A percentile compares a stretch with the other conserved stretches of the same genome.
Evolutionary conservation across 768 basidiomycete species (phyloP).

Genomic region (Exidia glandulosa): DNA sequence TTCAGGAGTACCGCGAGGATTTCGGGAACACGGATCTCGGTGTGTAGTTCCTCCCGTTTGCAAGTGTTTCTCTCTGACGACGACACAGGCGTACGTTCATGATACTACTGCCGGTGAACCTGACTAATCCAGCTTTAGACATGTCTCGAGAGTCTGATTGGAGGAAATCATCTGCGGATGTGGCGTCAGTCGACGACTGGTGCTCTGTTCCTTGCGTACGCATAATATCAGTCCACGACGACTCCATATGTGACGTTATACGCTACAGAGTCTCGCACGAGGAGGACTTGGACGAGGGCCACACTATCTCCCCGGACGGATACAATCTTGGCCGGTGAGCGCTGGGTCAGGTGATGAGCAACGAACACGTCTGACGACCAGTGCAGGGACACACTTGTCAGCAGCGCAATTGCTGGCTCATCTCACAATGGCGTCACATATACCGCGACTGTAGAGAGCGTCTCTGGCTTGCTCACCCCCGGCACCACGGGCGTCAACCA

Average conservation of each 20-base stretch:
- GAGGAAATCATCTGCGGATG: conserved; percentile 40
- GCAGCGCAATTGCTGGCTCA: conserved; percentile 23
- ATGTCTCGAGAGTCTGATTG: conserved; percentile 33
- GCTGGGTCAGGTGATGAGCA: neutral
- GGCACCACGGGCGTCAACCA: conserved; percentile 45
- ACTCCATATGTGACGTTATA: neutral
- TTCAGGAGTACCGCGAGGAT: conserved; percentile 34
- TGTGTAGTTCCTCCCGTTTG: neutral
- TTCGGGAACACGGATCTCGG: conserved; percentile 25
- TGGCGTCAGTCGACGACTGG: conserved; percentile 8
- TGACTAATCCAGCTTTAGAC: conserved; percentile 11
- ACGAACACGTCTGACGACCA: neutral
- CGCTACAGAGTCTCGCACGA: conserved; percentile 35
- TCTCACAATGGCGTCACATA: conserved; percentile 38
- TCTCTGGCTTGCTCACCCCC: conserved; percentile 43
- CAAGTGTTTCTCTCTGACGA: neutral
- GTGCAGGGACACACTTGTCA: conserved; percentile 28
- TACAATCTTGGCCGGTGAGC: conserved; percentile 37
- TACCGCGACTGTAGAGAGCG: conserved; percentile 29
- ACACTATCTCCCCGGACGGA: conserved; percentile 35
- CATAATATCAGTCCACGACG: neutral
- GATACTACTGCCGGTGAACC: neutral
- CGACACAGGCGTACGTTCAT: neutral
- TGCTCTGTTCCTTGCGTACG: conserved; percentile 50
- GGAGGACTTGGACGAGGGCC: conserved; percentile 26